Conservation (phyloP, 805 yeast genomes). For the Saccharomycodes ludwigii region DNA sequence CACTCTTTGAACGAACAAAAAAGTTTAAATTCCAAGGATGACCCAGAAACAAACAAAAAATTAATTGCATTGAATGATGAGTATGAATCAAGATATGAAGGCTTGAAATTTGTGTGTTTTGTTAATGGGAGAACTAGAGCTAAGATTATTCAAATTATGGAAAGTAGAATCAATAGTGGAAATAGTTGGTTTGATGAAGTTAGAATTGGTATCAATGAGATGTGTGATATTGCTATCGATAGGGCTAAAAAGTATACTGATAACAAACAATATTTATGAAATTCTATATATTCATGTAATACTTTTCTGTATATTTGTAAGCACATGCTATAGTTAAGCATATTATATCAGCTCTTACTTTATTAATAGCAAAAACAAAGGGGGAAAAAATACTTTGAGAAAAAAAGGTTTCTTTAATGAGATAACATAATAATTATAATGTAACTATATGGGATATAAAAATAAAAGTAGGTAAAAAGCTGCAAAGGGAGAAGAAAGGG, state of each 20-base stretch:
- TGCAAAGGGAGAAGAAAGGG: no score
- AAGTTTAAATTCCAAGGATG: slow-evolving; percentile 37
- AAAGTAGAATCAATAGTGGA: slow-evolving; percentile 31
- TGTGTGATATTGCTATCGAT: slow-evolving; percentile 86
- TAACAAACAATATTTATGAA: background rate
- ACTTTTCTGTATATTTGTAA: no score
- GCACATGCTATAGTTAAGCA: no score
- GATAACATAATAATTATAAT: no score
- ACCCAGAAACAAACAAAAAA: slow-evolving; percentile 31
- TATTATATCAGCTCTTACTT: no score
- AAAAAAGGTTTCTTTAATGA: no score
- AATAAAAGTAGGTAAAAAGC: no score
- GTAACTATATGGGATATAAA: no score
- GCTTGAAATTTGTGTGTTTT: slow-evolving; percentile 76
- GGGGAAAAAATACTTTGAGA: no score
- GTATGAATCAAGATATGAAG: slow-evolving; percentile 56
- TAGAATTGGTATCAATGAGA: slow-evolving; percentile 62
- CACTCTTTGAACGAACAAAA: slow-evolving; percentile 67
- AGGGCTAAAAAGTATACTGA: slow-evolving; percentile 40
- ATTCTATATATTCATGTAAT: no score
- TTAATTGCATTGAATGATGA: slow-evolving; percentile 41
- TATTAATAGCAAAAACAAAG: no score
- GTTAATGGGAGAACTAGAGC: slow-evolving; percentile 71
- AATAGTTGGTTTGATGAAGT: slow-evolving; percentile 36
- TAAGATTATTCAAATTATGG: slow-evolving; percentile 54